Conservation (phyloP, 441 rosid species). For the Erodium moschatum region DNA sequence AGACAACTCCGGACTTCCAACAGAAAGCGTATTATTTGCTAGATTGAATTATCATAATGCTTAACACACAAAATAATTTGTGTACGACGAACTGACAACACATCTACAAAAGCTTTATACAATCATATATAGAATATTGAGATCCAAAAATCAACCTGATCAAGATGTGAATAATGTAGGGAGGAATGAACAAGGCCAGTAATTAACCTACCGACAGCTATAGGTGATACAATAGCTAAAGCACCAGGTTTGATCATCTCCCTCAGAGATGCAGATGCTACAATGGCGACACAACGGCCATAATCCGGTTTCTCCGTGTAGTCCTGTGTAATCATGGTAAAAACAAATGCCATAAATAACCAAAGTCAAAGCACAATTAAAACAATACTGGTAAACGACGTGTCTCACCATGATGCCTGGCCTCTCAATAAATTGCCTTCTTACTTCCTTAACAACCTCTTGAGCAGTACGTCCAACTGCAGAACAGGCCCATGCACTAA, state of each 20-base stretch:
- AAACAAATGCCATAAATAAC: constrained; percentile 7
- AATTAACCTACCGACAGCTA: constrained; percentile 55
- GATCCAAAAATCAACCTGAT: too few species aligned
- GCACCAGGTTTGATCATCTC: constrained; percentile 99
- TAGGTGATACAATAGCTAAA: constrained; percentile 81
- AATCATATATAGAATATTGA: too few species aligned
- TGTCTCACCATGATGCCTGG: constrained; percentile 92
- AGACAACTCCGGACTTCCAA: too few species aligned
- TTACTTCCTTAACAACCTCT: constrained; percentile 97
- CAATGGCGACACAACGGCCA: constrained; percentile 95
- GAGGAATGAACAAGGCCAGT: constrained; percentile 5
- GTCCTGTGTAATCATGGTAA: constrained; percentile 41
- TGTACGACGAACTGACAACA: too few species aligned
- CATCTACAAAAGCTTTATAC: too few species aligned
- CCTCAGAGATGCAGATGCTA: constrained; percentile 88
- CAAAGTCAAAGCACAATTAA: constrained; percentile 6
- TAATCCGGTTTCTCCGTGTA: constrained; percentile 96
- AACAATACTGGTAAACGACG: not conserved
- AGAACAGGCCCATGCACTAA: constrained; percentile 96
- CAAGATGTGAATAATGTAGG: too few species aligned
- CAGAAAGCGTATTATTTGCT: too few species aligned
- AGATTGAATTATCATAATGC: too few species aligned
- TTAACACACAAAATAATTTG: too few species aligned
- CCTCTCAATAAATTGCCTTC: constrained; percentile 95
- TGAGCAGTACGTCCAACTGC: constrained; percentile 99